Evolutionary conservation across 1,139 yeast species (phyloP), one percentile per base, ranked within the genome.

Genomic region (Pichia sp.): DNA sequence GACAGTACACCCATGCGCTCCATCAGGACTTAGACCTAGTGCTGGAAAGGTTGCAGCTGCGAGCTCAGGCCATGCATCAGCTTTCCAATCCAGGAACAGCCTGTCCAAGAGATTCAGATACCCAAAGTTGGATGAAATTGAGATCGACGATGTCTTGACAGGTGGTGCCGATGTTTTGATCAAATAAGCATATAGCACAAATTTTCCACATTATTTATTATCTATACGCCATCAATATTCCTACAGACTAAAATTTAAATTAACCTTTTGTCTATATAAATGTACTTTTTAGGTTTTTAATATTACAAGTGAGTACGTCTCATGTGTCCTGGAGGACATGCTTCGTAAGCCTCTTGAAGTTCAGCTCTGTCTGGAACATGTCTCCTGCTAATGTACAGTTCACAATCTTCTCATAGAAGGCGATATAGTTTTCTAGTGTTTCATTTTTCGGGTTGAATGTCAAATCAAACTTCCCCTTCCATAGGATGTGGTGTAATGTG

Each of bases 101-200:
- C 70, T 86, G 44, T 85, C 96, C 1, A 46, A 61, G 40, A 72
- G 88, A 56, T 84, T 82, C 64, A 77, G 77, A 60, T 82, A 78
- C 60, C 64, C 66, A 35, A 62, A 67, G 5, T 67, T 84, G 22
- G 74, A 73, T 39, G 83, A 74, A 19, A 47, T 53, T n/a, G 96
- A 86, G 58, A 74, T 80, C 33, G 94, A 81, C 9, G 69, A 74
- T 46, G 74, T 86, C 51, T 69, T 74, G 51, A 68, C 71, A 37
- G 96, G 96, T 33, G 94, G 95, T 45, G 93, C 94, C 29, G 77
- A 66, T 27, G 32, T 45, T 27, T 30, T 45, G n/a, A 44, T 33
- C 26, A 38, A 39, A 39, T 38, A 42, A 27, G 7, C 6, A 8
- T 11, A 6, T 25, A 3, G 20, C 14, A 27, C 23, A 23, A 28